Evolutionary conservation across 2,329 filamentous ascomycete genomes (phyloP).

Genomic region (Diaporthe vexans): DNA sequence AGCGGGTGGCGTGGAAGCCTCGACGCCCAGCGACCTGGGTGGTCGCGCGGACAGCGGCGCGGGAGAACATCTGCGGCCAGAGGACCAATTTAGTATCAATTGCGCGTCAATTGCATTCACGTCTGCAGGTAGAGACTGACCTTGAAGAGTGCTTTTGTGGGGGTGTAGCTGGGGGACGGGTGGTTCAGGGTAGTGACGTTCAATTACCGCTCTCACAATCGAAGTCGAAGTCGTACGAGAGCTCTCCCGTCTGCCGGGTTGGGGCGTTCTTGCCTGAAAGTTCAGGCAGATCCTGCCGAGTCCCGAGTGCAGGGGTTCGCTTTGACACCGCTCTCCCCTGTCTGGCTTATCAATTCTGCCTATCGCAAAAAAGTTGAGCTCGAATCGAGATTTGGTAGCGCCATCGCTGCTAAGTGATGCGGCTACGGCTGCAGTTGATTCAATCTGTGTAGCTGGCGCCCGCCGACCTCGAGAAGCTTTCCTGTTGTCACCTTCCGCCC

Average conservation of each 20-base stretch:
- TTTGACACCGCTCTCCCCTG: slow-evolving; percentile 17
- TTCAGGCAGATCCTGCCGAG: slow-evolving; percentile 4
- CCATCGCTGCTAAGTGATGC: slow-evolving; percentile 14
- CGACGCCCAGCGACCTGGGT: slow-evolving; percentile 76
- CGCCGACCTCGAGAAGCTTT: slow-evolving; percentile 14
- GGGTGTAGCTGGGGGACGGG: slow-evolving; percentile 20
- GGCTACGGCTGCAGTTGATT: slow-evolving; percentile 25
- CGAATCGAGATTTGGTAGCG: slow-evolving; percentile 34
- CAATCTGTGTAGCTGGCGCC: slow-evolving; percentile 26
- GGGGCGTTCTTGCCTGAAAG: not conserved
- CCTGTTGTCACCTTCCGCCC: not conserved
- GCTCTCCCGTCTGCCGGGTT: slow-evolving; percentile 17
- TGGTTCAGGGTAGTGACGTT: slow-evolving; percentile 41
- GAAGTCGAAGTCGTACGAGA: slow-evolving; percentile 34
- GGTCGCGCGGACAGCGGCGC: slow-evolving; percentile 75
- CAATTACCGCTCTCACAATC: not conserved
- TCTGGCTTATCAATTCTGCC: slow-evolving; percentile 33
- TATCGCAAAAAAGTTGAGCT: slow-evolving; percentile 36
- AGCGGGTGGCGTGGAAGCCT: slow-evolving; percentile 91
- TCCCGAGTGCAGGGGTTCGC: not conserved
- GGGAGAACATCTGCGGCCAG: slow-evolving; percentile 83
- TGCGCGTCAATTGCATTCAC: slow-evolving; percentile 43
- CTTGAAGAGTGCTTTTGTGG: slow-evolving; percentile 21
- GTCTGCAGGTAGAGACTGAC: slow-evolving; percentile 13
- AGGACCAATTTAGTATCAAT: slow-evolving; percentile 53